Evolutionary conservation across 805 yeast genomes (phyloP).

Genomic region (Candida mattraensis): DNA sequence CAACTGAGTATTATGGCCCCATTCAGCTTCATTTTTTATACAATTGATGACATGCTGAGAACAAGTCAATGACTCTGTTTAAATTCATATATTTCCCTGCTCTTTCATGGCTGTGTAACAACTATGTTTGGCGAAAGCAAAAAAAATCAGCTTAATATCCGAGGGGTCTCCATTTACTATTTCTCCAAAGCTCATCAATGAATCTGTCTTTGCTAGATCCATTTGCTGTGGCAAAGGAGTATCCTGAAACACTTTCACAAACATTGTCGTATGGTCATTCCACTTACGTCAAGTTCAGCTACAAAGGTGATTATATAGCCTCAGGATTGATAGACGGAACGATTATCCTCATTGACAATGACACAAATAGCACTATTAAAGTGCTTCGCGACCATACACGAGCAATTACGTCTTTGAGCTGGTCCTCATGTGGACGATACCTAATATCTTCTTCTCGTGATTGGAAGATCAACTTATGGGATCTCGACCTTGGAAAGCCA

Average conservation of each 20-base stretch:
- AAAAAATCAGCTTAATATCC: conserved; percentile 9
- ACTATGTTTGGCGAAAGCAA: conserved; percentile 3
- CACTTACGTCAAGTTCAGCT: conserved; percentile 65
- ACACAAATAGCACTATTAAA: conserved; percentile 59
- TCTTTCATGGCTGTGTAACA: too few relatives aligned
- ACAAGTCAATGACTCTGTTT: too few relatives aligned
- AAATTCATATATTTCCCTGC: too few relatives aligned
- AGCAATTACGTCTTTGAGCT: conserved; percentile 68
- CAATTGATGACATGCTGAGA: too few relatives aligned
- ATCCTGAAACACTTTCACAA: conserved; percentile 78
- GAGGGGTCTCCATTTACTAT: not conserved
- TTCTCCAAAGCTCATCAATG: conserved; percentile 40
- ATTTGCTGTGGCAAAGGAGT: conserved; percentile 86
- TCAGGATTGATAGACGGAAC: conserved; percentile 76
- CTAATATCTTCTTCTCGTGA: conserved; percentile 74
- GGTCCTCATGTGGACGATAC: conserved; percentile 75
- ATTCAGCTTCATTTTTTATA: too few relatives aligned
- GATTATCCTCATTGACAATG: conserved; percentile 70
- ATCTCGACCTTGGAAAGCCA: conserved; percentile 46
- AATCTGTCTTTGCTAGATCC: conserved; percentile 86
- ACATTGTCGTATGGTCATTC: conserved; percentile 67
- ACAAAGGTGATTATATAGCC: conserved; percentile 83
- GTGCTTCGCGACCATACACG: conserved; percentile 65
- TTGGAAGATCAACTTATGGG: conserved; percentile 84
- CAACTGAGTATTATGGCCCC: too few relatives aligned